Conservation (phyloP, 2,329 filamentous ascomycete genomes). For the Periglandula ipomoeae region DNA sequence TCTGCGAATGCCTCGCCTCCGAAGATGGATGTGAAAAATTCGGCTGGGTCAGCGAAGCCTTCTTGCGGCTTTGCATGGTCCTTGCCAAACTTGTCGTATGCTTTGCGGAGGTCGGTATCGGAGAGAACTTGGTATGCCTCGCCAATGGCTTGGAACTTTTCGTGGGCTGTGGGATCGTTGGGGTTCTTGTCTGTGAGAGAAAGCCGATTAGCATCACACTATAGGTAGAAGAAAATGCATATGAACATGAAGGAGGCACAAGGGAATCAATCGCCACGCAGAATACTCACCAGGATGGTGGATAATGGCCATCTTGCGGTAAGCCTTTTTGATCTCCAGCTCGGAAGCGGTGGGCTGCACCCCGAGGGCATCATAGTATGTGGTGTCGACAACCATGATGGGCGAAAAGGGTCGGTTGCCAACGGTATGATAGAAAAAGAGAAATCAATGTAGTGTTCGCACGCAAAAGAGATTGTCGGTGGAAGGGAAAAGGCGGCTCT, state of each 20-base stretch:
- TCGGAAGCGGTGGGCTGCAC: constrained; percentile 79
- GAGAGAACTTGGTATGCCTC: constrained; percentile 74
- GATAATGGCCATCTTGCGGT: constrained; percentile 87
- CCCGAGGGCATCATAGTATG: constrained; percentile 80
- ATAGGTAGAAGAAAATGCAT: too few species aligned
- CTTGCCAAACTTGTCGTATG: constrained; percentile 97
- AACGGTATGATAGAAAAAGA: not conserved
- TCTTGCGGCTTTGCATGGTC: constrained; percentile 84
- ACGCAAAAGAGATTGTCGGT: not conserved
- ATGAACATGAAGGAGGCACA: not conserved
- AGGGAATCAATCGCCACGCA: not conserved
- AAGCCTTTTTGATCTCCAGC: constrained; percentile 94
- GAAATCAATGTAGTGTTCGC: not conserved
- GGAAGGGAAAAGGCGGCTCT: not conserved
- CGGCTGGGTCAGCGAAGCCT: constrained; percentile 89
- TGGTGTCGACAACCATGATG: constrained; percentile 77
- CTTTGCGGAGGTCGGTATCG: constrained; percentile 74
- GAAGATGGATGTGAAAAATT: constrained; percentile 98
- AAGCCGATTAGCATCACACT: constrained; percentile 6
- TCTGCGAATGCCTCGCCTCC: constrained; percentile 92
- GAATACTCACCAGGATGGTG: constrained; percentile 66
- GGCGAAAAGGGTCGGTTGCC: constrained; percentile 3
- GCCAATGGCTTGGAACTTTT: constrained; percentile 83
- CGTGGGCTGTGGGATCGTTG: constrained; percentile 86
- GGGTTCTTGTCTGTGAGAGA: constrained; percentile 78